Conservation (phyloP, 169 alveolate species). For the Fabrea salina region DNA sequence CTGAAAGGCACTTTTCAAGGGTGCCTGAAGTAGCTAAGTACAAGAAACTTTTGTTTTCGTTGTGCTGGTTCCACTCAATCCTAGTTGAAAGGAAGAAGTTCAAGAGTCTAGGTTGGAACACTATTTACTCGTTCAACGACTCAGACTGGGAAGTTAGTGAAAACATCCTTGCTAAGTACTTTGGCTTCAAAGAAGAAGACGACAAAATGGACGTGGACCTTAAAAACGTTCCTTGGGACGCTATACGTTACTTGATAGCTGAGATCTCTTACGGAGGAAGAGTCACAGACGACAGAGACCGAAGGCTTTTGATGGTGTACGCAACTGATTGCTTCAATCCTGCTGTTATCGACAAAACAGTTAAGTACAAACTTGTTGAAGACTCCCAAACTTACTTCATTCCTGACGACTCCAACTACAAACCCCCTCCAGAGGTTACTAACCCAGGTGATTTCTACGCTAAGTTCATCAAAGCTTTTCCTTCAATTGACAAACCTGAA, state of each 20-base stretch:
- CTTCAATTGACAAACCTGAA: conserved; percentile 86
- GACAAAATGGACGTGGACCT: conserved; percentile 56
- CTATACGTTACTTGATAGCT: conserved; percentile 90
- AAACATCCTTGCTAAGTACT: conserved; percentile 86
- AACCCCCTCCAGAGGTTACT: conserved; percentile 12
- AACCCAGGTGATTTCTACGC: conserved; percentile 27
- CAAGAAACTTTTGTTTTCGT: conserved; percentile 82
- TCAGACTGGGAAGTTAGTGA: conserved; percentile 92
- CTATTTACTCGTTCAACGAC: conserved; percentile 87
- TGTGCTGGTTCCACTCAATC: conserved; percentile 90
- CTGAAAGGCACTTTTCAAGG: conserved; percentile 73
- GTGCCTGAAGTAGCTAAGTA: conserved; percentile 67
- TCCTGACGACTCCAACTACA: conserved; percentile 71
- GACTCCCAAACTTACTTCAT: conserved; percentile 46
- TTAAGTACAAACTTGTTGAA: conserved; percentile 40
- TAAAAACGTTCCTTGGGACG: conserved; percentile 90
- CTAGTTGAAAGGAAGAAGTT: conserved; percentile 89
- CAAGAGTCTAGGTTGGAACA: conserved; percentile 91
- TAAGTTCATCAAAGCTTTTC: conserved; percentile 41
- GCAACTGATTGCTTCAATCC: conserved; percentile 87
- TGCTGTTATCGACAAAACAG: conserved; percentile 61
- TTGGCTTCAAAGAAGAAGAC: conserved; percentile 74
- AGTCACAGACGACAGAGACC: conserved; percentile 92
- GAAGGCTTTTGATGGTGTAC: conserved; percentile 85
- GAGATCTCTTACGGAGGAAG: conserved; percentile 96